phyloP scores from a whole-genome alignment of 352 stramenopile species.

The Discostella stelligera region DNA sequence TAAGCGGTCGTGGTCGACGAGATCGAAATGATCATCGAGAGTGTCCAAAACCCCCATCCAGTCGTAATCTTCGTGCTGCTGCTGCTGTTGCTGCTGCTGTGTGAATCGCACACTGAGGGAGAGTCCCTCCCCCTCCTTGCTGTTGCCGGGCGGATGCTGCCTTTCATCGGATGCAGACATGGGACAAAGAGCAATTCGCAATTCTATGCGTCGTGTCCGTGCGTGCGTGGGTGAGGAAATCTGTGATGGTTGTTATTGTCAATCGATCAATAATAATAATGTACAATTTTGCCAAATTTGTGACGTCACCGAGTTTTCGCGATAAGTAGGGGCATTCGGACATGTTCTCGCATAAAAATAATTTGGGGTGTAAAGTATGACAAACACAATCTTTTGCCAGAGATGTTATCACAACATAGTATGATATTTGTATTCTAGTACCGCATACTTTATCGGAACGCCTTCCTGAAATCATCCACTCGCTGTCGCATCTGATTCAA shows the following conservation, averaged over 20 bases:
- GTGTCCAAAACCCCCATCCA: neutral
- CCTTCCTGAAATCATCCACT: constrained; percentile 78
- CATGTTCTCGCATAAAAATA: too few relatives aligned
- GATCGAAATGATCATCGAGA: neutral
- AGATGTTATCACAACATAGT: too few relatives aligned
- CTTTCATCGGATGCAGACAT: neutral
- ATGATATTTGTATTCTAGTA: neutral
- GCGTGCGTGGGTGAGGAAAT: too few relatives aligned
- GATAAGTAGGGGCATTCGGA: too few relatives aligned
- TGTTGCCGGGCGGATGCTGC: neutral
- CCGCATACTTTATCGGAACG: constrained; percentile 50
- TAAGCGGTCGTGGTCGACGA: neutral
- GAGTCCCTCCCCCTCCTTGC: neutral
- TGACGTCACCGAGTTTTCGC: too few relatives aligned
- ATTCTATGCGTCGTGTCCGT: too few relatives aligned
- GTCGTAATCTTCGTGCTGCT: neutral
- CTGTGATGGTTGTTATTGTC: too few relatives aligned
- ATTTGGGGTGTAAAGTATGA: too few relatives aligned
- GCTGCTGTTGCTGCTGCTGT: neutral
- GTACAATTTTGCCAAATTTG: too few relatives aligned
- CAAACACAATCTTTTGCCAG: too few relatives aligned
- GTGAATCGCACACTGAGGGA: neutral
- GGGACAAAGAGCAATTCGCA: too few relatives aligned
- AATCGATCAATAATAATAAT: too few relatives aligned
- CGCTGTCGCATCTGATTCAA: constrained; percentile 78